phyloP scores from a whole-genome alignment of 2,329 filamentous ascomycete species.

The Trichoderma sp. region DNA sequence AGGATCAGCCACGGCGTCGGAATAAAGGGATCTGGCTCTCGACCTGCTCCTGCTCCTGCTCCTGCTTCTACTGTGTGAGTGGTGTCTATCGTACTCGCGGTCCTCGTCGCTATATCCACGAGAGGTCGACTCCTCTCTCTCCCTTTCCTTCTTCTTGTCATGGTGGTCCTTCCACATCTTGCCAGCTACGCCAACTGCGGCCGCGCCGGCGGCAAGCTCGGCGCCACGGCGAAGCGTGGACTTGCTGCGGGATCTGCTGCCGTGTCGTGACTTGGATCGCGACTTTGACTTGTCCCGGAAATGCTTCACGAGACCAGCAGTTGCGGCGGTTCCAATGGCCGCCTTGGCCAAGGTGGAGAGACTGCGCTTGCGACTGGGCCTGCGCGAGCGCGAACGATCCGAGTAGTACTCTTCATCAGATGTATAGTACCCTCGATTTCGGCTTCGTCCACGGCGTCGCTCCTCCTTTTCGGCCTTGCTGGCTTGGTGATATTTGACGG shows the following conservation, averaged over 20 bases:
- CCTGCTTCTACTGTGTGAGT: slow-evolving; percentile 39
- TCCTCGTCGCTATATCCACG: slow-evolving; percentile 43
- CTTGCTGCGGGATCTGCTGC: slow-evolving; percentile 49
- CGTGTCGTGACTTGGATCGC: slow-evolving; percentile 37
- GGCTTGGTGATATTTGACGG: slow-evolving; percentile 65
- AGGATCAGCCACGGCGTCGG: slow-evolving; percentile 62
- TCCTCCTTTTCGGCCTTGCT: slow-evolving; percentile 65
- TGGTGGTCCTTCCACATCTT: slow-evolving; percentile 65
- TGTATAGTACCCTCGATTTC: slow-evolving; percentile 50
- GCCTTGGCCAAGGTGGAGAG: slow-evolving; percentile 59
- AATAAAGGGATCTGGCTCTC: slow-evolving; percentile 54
- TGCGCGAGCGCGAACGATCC: slow-evolving; percentile 48
- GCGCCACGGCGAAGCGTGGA: slow-evolving; percentile 58
- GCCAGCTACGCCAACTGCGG: slow-evolving; percentile 63
- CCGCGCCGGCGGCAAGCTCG: slow-evolving; percentile 63
- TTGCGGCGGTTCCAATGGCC: slow-evolving; percentile 60
- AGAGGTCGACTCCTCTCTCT: slow-evolving; percentile 34
- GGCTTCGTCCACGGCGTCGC: slow-evolving; percentile 58
- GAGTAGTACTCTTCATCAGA: slow-evolving; percentile 49
- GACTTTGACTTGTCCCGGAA: slow-evolving; percentile 57
- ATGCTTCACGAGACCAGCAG: slow-evolving; percentile 62
- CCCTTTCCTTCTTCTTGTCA: slow-evolving; percentile 58
- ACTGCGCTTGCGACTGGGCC: slow-evolving; percentile 51
- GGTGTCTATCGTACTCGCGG: slow-evolving; percentile 43
- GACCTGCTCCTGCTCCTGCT: slow-evolving; percentile 55